phyloP scores from a whole-genome alignment of 1,139 yeast species.

The Taiozyma onychis region DNA sequence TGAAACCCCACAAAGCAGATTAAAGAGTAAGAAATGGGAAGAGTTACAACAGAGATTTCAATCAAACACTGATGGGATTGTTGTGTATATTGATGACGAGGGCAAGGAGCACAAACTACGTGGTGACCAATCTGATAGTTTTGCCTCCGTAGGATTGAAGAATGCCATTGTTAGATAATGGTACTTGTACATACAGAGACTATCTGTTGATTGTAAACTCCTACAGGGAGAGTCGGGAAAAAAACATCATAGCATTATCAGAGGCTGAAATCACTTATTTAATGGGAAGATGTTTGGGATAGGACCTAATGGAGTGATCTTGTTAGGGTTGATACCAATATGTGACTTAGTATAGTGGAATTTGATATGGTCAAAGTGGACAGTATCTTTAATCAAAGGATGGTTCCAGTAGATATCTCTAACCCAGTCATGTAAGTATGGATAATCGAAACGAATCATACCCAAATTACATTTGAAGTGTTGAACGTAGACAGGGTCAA shows the following conservation, averaged over 20 bases:
- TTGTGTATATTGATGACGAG: constrained; percentile 11
- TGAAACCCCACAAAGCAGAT: constrained; percentile 2
- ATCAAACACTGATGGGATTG: constrained; percentile 16
- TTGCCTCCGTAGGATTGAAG: neutral
- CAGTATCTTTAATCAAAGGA: constrained; percentile 71
- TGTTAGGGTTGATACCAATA: constrained; percentile 68
- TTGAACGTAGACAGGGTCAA: constrained; percentile 88
- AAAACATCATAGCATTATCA: neutral
- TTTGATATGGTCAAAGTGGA: constrained; percentile 86
- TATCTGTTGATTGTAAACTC: neutral
- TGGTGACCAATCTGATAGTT: neutral
- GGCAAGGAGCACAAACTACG: constrained; percentile 2
- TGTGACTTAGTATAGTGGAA: constrained; percentile 85
- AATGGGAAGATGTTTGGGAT: constrained; percentile 60
- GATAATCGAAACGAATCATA: constrained; percentile 78
- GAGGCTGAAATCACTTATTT: neutral
- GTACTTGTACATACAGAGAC: too few relatives aligned
- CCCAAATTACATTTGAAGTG: constrained; percentile 91
- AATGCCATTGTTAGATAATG: neutral
- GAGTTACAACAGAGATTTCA: constrained; percentile 13
- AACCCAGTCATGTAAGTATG: constrained; percentile 74
- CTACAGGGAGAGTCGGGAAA: neutral
- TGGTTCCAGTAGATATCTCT: constrained; percentile 81
- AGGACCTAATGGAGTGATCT: constrained; percentile 89
- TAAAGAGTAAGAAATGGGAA: constrained; percentile 20